Percentiles rank a stretch among this genome's conserved stretches.
Evolutionary conservation across 1,284 basidiomycete species (phyloP).

Genomic region (Ceratobasidium sp.): DNA sequence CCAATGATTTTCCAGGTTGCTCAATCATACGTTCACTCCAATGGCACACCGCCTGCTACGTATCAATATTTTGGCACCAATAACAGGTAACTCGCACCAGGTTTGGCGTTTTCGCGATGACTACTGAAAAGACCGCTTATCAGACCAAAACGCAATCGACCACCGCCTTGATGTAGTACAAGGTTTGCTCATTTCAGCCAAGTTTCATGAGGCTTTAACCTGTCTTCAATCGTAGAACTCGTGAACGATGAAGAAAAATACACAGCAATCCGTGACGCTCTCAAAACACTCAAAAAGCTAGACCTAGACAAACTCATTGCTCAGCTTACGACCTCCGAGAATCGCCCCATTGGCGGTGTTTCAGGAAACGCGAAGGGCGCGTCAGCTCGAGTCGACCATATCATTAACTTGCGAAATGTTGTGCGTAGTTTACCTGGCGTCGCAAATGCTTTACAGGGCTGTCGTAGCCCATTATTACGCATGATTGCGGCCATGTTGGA

Average conservation of each 20-base stretch:
- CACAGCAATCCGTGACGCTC: conserved; percentile 73
- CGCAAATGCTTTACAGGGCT: conserved; percentile 70
- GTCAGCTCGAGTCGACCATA: conserved; percentile 77
- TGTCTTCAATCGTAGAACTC: conserved; percentile 66
- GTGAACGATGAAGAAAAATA: conserved; percentile 82
- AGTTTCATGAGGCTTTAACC: background rate
- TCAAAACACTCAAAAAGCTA: conserved; percentile 80
- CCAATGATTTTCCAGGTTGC: conserved; percentile 17
- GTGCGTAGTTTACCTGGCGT: conserved; percentile 75
- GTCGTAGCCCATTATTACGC: conserved; percentile 70
- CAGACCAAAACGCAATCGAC: conserved; percentile 56
- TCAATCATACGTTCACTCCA: conserved; percentile 85
- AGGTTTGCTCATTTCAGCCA: conserved; percentile 17
- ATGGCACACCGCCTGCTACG: conserved; percentile 88
- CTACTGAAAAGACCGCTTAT: background rate
- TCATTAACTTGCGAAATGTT: conserved; percentile 79
- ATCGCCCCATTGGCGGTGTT: conserved; percentile 56
- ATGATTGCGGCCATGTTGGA: conserved; percentile 79
- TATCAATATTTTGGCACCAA: conserved; percentile 85
- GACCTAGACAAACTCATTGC: conserved; percentile 89
- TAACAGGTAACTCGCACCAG: conserved; percentile 69
- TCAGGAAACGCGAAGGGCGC: conserved; percentile 71
- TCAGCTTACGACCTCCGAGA: conserved; percentile 75
- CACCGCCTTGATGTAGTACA: conserved; percentile 59
- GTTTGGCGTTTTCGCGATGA: background rate